Evolutionary conservation across 257 asterid genomes (phyloP).

Genomic region (Nicotiana paniculata): DNA sequence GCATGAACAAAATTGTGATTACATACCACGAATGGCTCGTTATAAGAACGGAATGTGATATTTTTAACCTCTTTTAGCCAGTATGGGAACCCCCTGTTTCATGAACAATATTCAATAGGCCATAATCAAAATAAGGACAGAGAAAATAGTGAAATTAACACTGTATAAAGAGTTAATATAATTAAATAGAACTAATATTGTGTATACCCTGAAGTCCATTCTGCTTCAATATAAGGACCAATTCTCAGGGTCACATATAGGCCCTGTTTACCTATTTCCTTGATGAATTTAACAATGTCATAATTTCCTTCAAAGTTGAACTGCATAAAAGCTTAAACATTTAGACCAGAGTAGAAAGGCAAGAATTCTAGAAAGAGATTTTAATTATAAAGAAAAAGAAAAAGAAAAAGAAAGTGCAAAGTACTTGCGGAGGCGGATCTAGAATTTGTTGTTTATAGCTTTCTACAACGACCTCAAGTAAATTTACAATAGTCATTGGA

Average conservation of each 20-base stretch:
- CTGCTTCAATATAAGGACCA: constrained; percentile 94
- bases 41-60: constrained; percentile 74
- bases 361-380: too few relatives aligned
- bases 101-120: not conserved
- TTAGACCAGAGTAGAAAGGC: too few relatives aligned
- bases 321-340: constrained; percentile 22
- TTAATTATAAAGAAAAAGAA: too few relatives aligned
- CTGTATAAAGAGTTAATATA: too few relatives aligned
- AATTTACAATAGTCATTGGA: too few relatives aligned
- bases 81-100: constrained; percentile 77
- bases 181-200: not conserved
- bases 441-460: too few relatives aligned
- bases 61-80: constrained; percentile 71
- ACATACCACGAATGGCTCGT: constrained; percentile 77
- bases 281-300: constrained; percentile 65
- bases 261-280: constrained; percentile 49
- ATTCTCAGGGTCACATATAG: constrained; percentile 80
- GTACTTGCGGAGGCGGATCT: too few relatives aligned
- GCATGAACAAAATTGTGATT: not conserved
- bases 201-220: constrained; percentile 86
- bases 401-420: too few relatives aligned
- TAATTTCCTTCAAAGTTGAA: constrained; percentile 57
- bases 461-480: too few relatives aligned
- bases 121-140: not conserved
- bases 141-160: not conserved